Percentiles rank a stretch among this genome's conserved stretches.
Evolutionary conservation across 179 eudicot genomes (phyloP).

Genomic region (Corrigiola litoralis): DNA sequence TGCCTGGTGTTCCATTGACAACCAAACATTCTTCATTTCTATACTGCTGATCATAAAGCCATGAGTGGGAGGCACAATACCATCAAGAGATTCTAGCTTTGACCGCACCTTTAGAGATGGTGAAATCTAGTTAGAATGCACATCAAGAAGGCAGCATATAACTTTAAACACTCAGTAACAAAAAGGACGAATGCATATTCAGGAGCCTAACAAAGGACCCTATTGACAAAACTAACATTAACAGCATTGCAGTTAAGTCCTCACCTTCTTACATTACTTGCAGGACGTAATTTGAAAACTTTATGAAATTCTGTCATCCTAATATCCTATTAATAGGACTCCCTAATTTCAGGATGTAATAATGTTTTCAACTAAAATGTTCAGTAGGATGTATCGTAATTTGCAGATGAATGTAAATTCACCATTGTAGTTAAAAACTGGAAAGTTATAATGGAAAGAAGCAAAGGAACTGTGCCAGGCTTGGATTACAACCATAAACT

Average conservation of each 20-base stretch:
- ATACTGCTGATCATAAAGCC: constrained; percentile 86
- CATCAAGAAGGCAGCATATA: constrained; percentile 11
- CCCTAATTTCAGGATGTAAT: no score
- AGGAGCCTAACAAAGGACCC: constrained; percentile 6
- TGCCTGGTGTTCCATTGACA: constrained; percentile 98
- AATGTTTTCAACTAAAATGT: not conserved
- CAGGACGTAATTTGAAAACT: not conserved
- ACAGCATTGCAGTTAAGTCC: not conserved
- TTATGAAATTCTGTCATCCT: not conserved
- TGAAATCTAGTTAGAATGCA: constrained; percentile 14
- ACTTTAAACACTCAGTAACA: constrained; percentile 9
- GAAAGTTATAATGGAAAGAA: not conserved
- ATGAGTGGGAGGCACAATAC: constrained; percentile 87
- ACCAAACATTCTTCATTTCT: constrained; percentile 90
- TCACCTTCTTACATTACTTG: not conserved
- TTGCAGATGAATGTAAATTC: no score
- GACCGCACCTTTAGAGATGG: constrained; percentile 67
- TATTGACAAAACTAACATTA: not conserved
- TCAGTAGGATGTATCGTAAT: no score
- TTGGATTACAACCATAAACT: no score
- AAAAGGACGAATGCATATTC: constrained; percentile 5
- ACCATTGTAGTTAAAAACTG: not conserved
- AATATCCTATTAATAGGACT: no score
- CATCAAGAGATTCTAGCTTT: constrained; percentile 79
- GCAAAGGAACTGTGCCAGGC: no score